phyloP scores from a whole-genome alignment of 2,329 filamentous ascomycete genomes.

The Akanthomyces muscarius region DNA sequence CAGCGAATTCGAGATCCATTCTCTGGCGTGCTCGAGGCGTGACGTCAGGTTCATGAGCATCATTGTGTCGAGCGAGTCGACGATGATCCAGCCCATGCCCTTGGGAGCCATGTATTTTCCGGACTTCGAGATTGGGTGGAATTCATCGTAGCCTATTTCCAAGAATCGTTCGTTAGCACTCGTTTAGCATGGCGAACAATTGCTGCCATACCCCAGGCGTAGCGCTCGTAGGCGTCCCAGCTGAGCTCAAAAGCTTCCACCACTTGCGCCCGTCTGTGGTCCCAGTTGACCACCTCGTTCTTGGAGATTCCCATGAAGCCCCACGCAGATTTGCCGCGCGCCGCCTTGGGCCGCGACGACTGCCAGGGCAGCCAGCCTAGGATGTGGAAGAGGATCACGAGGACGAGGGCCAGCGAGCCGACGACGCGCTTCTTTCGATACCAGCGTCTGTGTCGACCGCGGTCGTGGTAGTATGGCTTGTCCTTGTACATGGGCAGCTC shows the following conservation, averaged over 20 bases:
- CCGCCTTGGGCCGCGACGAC: constrained; percentile 33
- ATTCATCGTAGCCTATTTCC: constrained; percentile 71
- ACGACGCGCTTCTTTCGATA: constrained; percentile 62
- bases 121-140: constrained; percentile 73
- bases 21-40: constrained; percentile 74
- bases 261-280: constrained; percentile 71
- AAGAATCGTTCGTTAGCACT: not conserved
- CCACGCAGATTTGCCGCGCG: constrained; percentile 42
- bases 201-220: constrained; percentile 75
- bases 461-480: constrained; percentile 77
- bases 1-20: constrained; percentile 80
- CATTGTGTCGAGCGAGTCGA: constrained; percentile 92
- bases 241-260: constrained; percentile 86
- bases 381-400: constrained; percentile 65
- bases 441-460: constrained; percentile 54
- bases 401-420: constrained; percentile 46
- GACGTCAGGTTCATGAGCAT: constrained; percentile 97
- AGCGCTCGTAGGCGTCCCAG: constrained; percentile 87
- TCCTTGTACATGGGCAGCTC: constrained; percentile 95
- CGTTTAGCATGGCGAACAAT: not conserved
- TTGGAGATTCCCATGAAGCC: constrained; percentile 54
- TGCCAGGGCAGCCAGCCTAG: constrained; percentile 55
- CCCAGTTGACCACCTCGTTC: constrained; percentile 62
- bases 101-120: constrained; percentile 81
- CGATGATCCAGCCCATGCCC: constrained; percentile 96